Evolutionary conservation across 192 early-diverging fungal species (phyloP), one percentile per base, ranked within the genome.

Genomic region (Coemansia sp.): DNA sequence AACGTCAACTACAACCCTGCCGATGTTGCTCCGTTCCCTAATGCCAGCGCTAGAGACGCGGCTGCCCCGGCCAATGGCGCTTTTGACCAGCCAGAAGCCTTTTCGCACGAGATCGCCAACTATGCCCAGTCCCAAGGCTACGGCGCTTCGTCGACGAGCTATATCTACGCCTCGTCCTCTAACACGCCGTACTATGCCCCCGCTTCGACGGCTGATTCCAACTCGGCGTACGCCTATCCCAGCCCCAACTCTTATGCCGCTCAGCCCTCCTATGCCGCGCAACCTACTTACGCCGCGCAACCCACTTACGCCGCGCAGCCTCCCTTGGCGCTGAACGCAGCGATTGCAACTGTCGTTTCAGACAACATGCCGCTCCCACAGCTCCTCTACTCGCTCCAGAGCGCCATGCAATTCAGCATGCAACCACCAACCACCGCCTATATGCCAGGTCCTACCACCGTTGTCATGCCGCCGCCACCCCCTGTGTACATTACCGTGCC

Each of bases 61-160:
- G 17, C 24, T 10, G 32, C 45, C 11, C 29, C 29, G 43, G 56
- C 24, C 12, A 35, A 29, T 38, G 56, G 36, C n/a, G 35, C 39
- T 31, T 74, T 77, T 60, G 80, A 77, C 25, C 54, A 70, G 41
- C 71, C 80, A 1, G 62, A 59, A 0, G 70, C 65, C 17, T 83
- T 83, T 53, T 40, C 71, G 35, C 75, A 38, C 58, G 80, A 83
- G 25, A 59, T 71, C 4, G 47, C 43, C 51, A 74, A 58, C 60
- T 73, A 71, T 54, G 63, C 64, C n/a, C 49, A 59, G 45, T 66
- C 73, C n/a, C 73, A 75, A 36, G 73, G 69, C 20, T 75, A 75
- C 63, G 59, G 42, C 59, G 25, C 32, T 4, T 19, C 56, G 56
- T 22, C 56, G 1, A 54, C 51, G 3, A 15, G 14, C 51, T 14